Conservation (phyloP, 2,329 filamentous ascomycete species). For the Elsinoe perseae region DNA sequence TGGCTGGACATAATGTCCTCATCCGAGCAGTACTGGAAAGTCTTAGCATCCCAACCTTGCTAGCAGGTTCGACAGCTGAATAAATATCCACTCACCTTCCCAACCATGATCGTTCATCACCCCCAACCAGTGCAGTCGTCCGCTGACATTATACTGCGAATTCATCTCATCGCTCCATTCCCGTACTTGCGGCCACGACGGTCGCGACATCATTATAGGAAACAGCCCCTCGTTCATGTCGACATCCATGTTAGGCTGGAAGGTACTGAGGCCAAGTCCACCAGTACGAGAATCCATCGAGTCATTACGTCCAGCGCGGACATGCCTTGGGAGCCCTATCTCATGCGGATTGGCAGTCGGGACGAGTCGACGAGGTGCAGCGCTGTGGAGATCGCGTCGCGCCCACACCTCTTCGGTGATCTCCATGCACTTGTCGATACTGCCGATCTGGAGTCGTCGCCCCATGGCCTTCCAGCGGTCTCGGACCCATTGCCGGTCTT, state of each 20-base stretch:
- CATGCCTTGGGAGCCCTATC: neutral
- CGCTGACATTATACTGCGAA: slow-evolving; percentile 56
- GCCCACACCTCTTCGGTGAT: slow-evolving; percentile 61
- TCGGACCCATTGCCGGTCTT: slow-evolving; percentile 57
- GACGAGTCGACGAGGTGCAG: slow-evolving; percentile 25
- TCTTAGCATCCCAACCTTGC: slow-evolving; percentile 12
- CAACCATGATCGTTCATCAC: slow-evolving; percentile 67
- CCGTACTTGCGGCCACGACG: slow-evolving; percentile 16
- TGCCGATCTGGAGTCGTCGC: slow-evolving; percentile 56
- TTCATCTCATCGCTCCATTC: slow-evolving; percentile 39
- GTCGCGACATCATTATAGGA: slow-evolving; percentile 9
- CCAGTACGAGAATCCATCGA: slow-evolving; percentile 6
- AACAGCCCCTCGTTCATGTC: slow-evolving; percentile 8
- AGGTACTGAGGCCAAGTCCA: neutral
- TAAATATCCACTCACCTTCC: slow-evolving; percentile 50
- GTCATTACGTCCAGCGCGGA: neutral
- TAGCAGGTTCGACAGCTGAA: neutral
- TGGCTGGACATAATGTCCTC: slow-evolving; percentile 6
- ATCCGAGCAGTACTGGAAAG: slow-evolving; percentile 35
- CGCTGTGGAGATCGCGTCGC: slow-evolving; percentile 49
- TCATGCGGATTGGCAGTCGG: slow-evolving; percentile 28
- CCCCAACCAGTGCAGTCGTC: slow-evolving; percentile 59
- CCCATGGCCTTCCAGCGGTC: slow-evolving; percentile 56
- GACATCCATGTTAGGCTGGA: slow-evolving; percentile 8
- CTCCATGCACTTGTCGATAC: slow-evolving; percentile 57